Conservation (phyloP, 2,329 filamentous ascomycete genomes). For the Penicillium hesseltinei region DNA sequence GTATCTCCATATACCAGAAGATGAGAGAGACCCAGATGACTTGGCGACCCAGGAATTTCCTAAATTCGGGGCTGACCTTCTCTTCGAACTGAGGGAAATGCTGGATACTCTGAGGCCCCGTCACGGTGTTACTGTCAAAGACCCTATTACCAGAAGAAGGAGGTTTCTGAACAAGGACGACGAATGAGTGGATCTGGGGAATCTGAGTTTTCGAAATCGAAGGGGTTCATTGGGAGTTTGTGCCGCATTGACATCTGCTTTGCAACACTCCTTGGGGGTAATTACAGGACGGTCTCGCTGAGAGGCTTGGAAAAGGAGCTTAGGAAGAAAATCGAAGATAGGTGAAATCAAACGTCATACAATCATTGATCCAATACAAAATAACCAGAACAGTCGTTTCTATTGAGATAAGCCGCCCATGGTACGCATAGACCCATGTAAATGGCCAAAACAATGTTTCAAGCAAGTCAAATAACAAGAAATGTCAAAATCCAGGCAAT, state of each 20-base stretch:
- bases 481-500: conserved; percentile 3
- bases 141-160: conserved; percentile 2
- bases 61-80: conserved; percentile 8
- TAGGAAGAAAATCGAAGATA: no score
- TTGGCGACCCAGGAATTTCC: not conserved
- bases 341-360: not conserved
- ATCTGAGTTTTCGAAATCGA: not conserved
- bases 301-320: not conserved
- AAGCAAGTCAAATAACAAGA: not conserved
- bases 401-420: not conserved
- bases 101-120: not conserved
- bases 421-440: no score
- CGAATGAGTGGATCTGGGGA: not conserved
- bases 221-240: not conserved
- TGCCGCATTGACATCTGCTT: no score
- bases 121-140: not conserved
- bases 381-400: not conserved
- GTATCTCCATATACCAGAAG: not conserved
- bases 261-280: no score
- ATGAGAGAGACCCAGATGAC: not conserved
- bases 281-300: not conserved
- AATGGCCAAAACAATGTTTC: not conserved
- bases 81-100: not conserved
- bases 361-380: not conserved
- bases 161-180: not conserved